Evolutionary conservation across 306 rosid genomes (phyloP).

Genomic region (Astragalus membranaceus): DNA sequence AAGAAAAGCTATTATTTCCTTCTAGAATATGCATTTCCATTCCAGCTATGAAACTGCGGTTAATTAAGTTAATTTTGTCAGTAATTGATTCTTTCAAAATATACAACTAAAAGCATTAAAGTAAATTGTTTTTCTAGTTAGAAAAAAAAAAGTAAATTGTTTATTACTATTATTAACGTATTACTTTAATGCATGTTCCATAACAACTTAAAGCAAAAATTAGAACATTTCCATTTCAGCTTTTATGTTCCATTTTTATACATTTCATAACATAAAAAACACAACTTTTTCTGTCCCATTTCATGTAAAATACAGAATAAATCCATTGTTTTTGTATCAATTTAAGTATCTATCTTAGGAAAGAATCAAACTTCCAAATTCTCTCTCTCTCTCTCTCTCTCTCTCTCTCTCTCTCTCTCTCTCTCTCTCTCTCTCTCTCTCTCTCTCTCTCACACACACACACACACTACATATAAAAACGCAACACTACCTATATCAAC

Average conservation of each 20-base stretch:
- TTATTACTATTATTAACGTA: neutral
- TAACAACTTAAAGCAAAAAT: neutral
- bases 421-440: too few species aligned
- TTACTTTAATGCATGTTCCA: neutral
- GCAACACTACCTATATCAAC: neutral
- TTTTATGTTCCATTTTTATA: neutral
- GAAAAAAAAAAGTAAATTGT: neutral
- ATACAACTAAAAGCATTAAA: neutral
- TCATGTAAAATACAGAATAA: neutral
- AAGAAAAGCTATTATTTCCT: too few species aligned
- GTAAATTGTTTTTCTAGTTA: neutral
- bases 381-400: too few species aligned
- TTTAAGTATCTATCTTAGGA: conserved; percentile 17
- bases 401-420: too few species aligned
- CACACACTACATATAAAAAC: too few species aligned
- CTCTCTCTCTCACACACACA: too few species aligned
- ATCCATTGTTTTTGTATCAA: conserved; percentile 15
- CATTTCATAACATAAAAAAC: conserved; percentile 8
- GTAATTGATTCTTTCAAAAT: neutral
- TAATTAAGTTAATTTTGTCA: neutral
- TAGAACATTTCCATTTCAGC: neutral
- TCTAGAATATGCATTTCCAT: too few species aligned
- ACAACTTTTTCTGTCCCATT: neutral
- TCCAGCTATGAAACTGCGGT: neutral
- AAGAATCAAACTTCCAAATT: conserved; percentile 2